Conservation (phyloP, 495 filamentous ascomycete species). For the Aspergillus mulundensis region DNA sequence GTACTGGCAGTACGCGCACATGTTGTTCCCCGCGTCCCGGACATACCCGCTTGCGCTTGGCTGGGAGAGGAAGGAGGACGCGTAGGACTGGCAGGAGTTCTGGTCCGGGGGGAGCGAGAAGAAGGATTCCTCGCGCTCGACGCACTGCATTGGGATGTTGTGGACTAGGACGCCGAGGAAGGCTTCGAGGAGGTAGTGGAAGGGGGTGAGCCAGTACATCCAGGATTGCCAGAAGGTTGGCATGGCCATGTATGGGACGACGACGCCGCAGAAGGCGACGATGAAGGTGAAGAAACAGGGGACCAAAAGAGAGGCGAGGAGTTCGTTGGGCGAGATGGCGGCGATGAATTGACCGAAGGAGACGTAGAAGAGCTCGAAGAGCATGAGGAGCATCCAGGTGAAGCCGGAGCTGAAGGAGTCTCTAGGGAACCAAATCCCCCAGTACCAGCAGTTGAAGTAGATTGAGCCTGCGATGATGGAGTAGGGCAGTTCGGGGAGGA, state of each 20-base stretch:
- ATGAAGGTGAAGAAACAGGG: slow-evolving; percentile 63
- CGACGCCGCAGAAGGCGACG: slow-evolving; percentile 60
- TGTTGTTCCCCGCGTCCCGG: slow-evolving; percentile 33
- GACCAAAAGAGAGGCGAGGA: slow-evolving; percentile 65
- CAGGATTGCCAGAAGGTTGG: slow-evolving; percentile 61
- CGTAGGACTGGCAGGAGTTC: slow-evolving; percentile 51
- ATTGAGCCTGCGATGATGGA: slow-evolving; percentile 47
- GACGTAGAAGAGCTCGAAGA: slow-evolving; percentile 71
- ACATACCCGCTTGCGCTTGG: slow-evolving; percentile 52
- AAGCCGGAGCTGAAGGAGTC: slow-evolving; percentile 52
- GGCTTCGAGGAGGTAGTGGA: slow-evolving; percentile 58
- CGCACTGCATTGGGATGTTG: slow-evolving; percentile 51
- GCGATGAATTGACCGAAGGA: slow-evolving; percentile 75
- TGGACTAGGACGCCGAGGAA: slow-evolving; percentile 53
- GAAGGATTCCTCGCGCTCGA: slow-evolving; percentile 50
- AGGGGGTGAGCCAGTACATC: slow-evolving; percentile 66
- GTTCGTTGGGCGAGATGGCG: slow-evolving; percentile 65
- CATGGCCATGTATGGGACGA: slow-evolving; percentile 52
- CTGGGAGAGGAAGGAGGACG: slow-evolving; percentile 34
- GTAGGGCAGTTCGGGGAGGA: slow-evolving; percentile 51
- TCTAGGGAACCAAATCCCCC: slow-evolving; percentile 51
- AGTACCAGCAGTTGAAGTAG: slow-evolving; percentile 59
- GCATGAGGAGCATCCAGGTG: slow-evolving; percentile 56
- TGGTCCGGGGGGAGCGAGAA: slow-evolving; percentile 49
- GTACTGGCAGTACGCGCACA: slow-evolving; percentile 63